These are phyloP conservation scores for Stereocaulon alpinum DNA, from an alignment of 495 filamentous ascomycete species.

Conservation along the genomic window DNA sequence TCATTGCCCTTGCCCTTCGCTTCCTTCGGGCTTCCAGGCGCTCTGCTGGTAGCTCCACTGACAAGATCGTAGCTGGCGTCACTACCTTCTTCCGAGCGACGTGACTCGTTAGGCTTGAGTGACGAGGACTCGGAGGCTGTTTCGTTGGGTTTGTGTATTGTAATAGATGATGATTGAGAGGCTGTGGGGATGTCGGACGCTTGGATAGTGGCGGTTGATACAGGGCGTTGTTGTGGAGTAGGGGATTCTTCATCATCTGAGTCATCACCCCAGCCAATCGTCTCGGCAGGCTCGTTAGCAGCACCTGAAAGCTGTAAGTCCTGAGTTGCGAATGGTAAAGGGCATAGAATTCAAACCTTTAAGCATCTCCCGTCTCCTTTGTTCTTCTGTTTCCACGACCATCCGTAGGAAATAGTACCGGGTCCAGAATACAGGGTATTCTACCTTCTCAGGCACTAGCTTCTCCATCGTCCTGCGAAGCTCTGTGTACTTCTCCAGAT, in stretches of 20 bases:
- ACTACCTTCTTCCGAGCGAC: conserved; percentile 81
- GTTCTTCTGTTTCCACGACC: conserved; percentile 92
- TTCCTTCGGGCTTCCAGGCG: conserved; percentile 67
- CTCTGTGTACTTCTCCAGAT: conserved; percentile 82
- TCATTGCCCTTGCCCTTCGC: conserved; percentile 40
- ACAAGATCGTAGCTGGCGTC: conserved; percentile 92
- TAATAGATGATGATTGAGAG: conserved; percentile 40
- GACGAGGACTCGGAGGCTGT: conserved; percentile 14
- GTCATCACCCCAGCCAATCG: conserved; percentile 78
- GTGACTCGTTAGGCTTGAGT: conserved; percentile 29
- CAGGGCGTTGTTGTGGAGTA: conserved; percentile 31
- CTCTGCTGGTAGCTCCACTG: conserved; percentile 71
- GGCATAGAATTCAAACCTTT: conserved; percentile 55
- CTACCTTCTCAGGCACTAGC: conserved; percentile 79
- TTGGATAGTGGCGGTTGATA: background rate
- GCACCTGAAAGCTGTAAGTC: conserved; percentile 33
- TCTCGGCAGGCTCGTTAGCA: conserved; percentile 57
- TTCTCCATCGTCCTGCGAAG: conserved; percentile 88
- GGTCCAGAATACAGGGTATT: conserved; percentile 86
- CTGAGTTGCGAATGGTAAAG: background rate
- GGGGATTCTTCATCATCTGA: conserved; percentile 48
- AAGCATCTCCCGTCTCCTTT: conserved; percentile 76
- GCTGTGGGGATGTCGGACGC: conserved; percentile 26
- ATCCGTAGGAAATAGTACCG: conserved; percentile 93
- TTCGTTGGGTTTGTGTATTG: conserved; percentile 23